Evolutionary conservation across 2,329 filamentous ascomycete species (phyloP).

Genomic region (Penicillium freii): DNA sequence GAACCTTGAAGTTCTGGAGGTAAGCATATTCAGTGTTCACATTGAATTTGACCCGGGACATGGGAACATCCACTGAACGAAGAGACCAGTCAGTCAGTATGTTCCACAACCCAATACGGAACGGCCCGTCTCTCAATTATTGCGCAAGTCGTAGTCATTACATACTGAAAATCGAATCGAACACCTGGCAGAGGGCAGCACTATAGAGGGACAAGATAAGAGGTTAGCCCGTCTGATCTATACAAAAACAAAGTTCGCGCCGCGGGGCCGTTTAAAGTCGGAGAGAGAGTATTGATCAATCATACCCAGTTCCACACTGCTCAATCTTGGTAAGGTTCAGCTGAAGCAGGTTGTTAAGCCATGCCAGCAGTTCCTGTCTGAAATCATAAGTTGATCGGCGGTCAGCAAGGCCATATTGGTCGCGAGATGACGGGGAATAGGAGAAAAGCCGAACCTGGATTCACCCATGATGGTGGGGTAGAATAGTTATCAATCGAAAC

Average conservation of each 20-base stretch:
- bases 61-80: conserved; percentile 73
- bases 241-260: not conserved
- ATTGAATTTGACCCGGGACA: conserved; percentile 97
- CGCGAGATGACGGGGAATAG: conserved; percentile 14
- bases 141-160: conserved; percentile 12
- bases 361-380: conserved; percentile 93
- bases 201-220: conserved; percentile 48
- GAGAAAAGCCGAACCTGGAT: conserved; percentile 54
- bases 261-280: not conserved
- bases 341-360: conserved; percentile 96
- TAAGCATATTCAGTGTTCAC: conserved; percentile 97
- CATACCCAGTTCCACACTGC: conserved; percentile 96
- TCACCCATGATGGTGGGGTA: conserved; percentile 62
- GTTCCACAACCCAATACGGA: not conserved
- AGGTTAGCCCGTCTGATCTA: conserved; percentile 4
- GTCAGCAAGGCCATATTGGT: conserved; percentile 15
- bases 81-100: conserved; percentile 15
- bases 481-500: conserved; percentile 3
- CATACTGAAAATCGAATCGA: conserved; percentile 91
- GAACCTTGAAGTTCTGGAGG: conserved; percentile 95
- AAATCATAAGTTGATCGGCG: conserved; percentile 4
- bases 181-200: conserved; percentile 93
- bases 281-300: conserved; percentile 15
- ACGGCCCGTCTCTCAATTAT: not conserved
- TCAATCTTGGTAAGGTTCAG: conserved; percentile 98